Evolutionary conservation across 495 filamentous ascomycete genomes (phyloP).

Genomic region (Beverwykella pulmonaria): DNA sequence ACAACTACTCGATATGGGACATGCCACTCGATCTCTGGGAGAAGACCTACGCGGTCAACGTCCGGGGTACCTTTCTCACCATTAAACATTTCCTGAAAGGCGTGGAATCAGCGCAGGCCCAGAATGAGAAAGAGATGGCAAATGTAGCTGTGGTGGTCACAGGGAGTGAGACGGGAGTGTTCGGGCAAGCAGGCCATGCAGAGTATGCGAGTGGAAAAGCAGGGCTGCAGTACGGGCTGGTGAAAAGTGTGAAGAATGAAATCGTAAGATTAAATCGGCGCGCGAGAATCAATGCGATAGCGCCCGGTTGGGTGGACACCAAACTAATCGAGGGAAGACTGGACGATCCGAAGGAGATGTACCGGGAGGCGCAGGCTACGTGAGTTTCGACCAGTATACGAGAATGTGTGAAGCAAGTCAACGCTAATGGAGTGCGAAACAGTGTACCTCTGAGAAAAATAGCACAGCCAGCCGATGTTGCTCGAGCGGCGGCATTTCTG

Average conservation of each 20-base stretch:
- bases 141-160: slow-evolving; percentile 61
- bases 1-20: slow-evolving; percentile 57
- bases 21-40: slow-evolving; percentile 57
- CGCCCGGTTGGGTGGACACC: slow-evolving; percentile 56
- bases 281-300: slow-evolving; percentile 60
- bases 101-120: slow-evolving; percentile 46
- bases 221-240: slow-evolving; percentile 58
- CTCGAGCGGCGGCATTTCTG: slow-evolving; percentile 56
- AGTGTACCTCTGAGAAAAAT: slow-evolving; percentile 51
- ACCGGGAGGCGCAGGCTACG: slow-evolving; percentile 53
- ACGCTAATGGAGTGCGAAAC: not conserved
- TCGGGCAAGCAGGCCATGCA: slow-evolving; percentile 55
- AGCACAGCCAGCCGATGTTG: slow-evolving; percentile 55
- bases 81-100: slow-evolving; percentile 60
- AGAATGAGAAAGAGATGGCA: slow-evolving; percentile 47
- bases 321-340: slow-evolving; percentile 52
- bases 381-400: not conserved
- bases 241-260: slow-evolving; percentile 58
- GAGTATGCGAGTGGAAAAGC: slow-evolving; percentile 57
- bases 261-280: slow-evolving; percentile 55
- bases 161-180: slow-evolving; percentile 36
- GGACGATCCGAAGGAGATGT: slow-evolving; percentile 53
- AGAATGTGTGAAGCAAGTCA: too few species aligned
- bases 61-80: slow-evolving; percentile 58
- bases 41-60: slow-evolving; percentile 54